These are phyloP conservation scores for Yamadazyma ubonensis DNA, from an alignment of 805 yeast genomes.

Conservation along the genomic window DNA sequence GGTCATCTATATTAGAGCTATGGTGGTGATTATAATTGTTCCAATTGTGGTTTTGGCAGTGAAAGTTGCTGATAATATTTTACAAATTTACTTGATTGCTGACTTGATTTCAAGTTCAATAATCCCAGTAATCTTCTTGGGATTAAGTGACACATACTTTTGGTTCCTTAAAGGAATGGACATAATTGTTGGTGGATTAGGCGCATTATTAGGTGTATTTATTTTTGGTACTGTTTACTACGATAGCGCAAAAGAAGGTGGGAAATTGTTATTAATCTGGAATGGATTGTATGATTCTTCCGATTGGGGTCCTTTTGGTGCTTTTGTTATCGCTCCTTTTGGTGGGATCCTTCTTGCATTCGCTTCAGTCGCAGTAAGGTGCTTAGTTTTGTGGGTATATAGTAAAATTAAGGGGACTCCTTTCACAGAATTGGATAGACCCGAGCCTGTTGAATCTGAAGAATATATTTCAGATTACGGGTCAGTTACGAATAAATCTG, in stretches of 20 bases:
- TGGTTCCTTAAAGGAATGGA: conserved; percentile 78
- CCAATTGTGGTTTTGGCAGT: conserved; percentile 86
- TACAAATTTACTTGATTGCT: conserved; percentile 86
- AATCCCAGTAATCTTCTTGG: conserved; percentile 80
- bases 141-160: conserved; percentile 58
- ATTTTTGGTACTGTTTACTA: conserved; percentile 83
- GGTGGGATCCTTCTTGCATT: conserved; percentile 68
- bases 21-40: conserved; percentile 76
- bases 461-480: conserved; percentile 6
- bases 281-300: conserved; percentile 72
- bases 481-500: conserved; percentile 3
- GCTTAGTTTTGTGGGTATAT: conserved; percentile 28
- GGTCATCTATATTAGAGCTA: conserved; percentile 60
- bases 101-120: conserved; percentile 86
- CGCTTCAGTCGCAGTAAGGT: conserved; percentile 50
- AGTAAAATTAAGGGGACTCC: conserved; percentile 35
- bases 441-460: conserved; percentile 20
- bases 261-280: conserved; percentile 66
- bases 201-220: conserved; percentile 77
- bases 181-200: conserved; percentile 78
- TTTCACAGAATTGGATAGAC: conserved; percentile 48
- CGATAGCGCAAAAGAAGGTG: conserved; percentile 72
- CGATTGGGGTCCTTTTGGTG: conserved; percentile 96
- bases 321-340: conserved; percentile 86
- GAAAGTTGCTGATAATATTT: conserved; percentile 74